Percentiles rank a stretch among this genome's conserved stretches.
phyloP scores from a whole-genome alignment of 2,329 filamentous ascomycete genomes.

The Akanthomyces lecanii region DNA sequence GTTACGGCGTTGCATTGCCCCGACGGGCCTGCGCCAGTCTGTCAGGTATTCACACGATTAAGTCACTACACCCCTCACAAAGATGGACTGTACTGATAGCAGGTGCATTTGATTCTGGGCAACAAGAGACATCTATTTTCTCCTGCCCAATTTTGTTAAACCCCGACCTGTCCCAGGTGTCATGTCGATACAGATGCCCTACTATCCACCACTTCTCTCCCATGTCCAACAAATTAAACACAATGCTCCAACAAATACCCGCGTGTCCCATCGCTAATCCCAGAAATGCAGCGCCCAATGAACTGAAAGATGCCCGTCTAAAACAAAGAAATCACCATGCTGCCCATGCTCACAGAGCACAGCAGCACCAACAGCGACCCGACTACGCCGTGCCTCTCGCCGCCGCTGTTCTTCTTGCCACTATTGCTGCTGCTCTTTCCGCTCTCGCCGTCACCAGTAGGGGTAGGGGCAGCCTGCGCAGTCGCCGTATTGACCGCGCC shows the following conservation, averaged over 20 bases:
- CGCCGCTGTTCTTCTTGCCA: not conserved
- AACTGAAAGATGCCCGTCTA: not conserved
- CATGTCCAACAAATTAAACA: not conserved
- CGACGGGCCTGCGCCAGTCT: not conserved
- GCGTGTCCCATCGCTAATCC: not conserved
- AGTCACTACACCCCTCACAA: not conserved
- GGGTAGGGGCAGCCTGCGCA: conserved; percentile 23
- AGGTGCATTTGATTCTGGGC: too few species aligned
- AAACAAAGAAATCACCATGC: not conserved
- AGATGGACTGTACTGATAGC: too few species aligned
- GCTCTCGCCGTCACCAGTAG: conserved; percentile 17
- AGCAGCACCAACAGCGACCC: conserved; percentile 7
- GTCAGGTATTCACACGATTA: not conserved
- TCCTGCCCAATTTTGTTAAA: too few species aligned
- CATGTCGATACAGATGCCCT: too few species aligned
- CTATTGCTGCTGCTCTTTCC: conserved; percentile 1
- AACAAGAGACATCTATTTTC: too few species aligned
- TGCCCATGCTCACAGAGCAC: not conserved
- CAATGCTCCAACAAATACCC: not conserved
- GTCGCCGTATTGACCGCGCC: conserved; percentile 25
- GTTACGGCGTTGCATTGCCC: not conserved
- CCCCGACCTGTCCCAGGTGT: too few species aligned
- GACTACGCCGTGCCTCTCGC: not conserved
- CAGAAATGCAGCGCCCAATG: not conserved
- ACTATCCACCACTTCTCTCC: not conserved